Evolutionary conservation across 306 rosid species (phyloP).

Genomic region (Vigna radiata): DNA sequence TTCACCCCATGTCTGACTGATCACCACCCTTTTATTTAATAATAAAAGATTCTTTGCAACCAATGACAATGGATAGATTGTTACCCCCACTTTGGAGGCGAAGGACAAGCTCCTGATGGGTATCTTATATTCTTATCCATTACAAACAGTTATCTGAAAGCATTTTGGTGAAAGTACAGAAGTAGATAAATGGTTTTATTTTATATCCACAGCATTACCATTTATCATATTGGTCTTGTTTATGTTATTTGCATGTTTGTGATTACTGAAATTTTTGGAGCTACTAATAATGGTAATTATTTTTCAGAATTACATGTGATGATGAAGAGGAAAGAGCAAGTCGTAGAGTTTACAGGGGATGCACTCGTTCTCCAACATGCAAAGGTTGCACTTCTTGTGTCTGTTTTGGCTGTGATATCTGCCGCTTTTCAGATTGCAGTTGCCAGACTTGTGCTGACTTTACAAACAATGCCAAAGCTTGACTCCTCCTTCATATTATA

Average conservation of each 20-base stretch:
- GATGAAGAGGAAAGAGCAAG: slow-evolving; percentile 95
- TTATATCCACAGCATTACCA: not conserved
- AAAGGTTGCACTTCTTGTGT: slow-evolving; percentile 97
- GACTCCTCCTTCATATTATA: slow-evolving; percentile 30
- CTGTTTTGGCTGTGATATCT: slow-evolving; percentile 88
- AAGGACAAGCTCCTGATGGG: not conserved
- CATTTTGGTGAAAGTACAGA: not conserved
- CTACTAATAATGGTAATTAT: not conserved
- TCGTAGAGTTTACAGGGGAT: slow-evolving; percentile 87
- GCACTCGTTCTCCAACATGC: slow-evolving; percentile 82
- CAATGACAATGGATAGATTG: slow-evolving; percentile 6
- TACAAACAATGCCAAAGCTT: slow-evolving; percentile 74
- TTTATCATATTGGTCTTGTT: slow-evolving; percentile 16
- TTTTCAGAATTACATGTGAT: slow-evolving; percentile 76
- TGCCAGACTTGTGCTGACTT: slow-evolving; percentile 98
- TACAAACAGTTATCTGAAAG: slow-evolving; percentile 4
- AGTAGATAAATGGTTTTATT: not conserved
- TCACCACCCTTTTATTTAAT: slow-evolving; percentile 25
- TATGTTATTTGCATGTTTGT: not conserved
- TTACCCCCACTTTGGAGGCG: not conserved
- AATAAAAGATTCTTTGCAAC: slow-evolving; percentile 10
- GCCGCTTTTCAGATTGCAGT: slow-evolving; percentile 94
- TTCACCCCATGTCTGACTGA: not conserved
- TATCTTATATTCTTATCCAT: not conserved
- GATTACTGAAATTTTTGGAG: slow-evolving; percentile 13